Conservation (phyloP, 805 yeast species). For the Teunomyces panamensis region DNA sequence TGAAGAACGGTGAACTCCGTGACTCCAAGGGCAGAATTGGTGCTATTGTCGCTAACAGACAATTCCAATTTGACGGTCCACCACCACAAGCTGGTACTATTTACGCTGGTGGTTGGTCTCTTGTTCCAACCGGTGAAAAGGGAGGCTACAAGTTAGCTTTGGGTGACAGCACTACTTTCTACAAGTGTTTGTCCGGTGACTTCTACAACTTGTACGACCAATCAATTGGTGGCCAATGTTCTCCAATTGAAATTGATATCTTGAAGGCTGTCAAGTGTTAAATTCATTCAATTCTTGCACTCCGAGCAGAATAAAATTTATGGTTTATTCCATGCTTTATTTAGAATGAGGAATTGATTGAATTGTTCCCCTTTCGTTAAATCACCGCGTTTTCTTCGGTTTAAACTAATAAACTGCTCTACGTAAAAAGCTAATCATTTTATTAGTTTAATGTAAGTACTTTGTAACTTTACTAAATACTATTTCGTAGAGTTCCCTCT, state of each 20-base stretch:
- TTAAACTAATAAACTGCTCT: background rate
- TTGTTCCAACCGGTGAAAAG: constrained; percentile 12
- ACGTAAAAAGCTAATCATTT: background rate
- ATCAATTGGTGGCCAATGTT: constrained; percentile 59
- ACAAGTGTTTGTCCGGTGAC: constrained; percentile 71
- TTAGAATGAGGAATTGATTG: background rate
- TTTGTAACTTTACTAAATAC: background rate
- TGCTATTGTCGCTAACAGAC: constrained; percentile 78
- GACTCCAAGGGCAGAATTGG: constrained; percentile 70
- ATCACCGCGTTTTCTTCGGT: background rate
- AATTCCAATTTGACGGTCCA: constrained; percentile 77
- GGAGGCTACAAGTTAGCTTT: constrained; percentile 61
- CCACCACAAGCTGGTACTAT: constrained; percentile 63
- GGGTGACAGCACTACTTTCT: constrained; percentile 60
- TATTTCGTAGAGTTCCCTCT: background rate
- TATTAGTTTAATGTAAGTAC: background rate
- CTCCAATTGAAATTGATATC: constrained; percentile 20
- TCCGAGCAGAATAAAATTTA: background rate
- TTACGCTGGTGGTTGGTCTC: constrained; percentile 28
- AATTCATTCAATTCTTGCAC: background rate
- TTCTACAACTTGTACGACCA: constrained; percentile 78
- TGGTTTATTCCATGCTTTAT: constrained; percentile 2
- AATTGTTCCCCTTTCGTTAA: background rate
- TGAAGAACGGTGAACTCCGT: constrained; percentile 48
- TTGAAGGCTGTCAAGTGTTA: constrained; percentile 14